Base-by-base conservation (phyloP, 1,284 basidiomycete genomes). In the Apiotrichum montevideense region DNA sequence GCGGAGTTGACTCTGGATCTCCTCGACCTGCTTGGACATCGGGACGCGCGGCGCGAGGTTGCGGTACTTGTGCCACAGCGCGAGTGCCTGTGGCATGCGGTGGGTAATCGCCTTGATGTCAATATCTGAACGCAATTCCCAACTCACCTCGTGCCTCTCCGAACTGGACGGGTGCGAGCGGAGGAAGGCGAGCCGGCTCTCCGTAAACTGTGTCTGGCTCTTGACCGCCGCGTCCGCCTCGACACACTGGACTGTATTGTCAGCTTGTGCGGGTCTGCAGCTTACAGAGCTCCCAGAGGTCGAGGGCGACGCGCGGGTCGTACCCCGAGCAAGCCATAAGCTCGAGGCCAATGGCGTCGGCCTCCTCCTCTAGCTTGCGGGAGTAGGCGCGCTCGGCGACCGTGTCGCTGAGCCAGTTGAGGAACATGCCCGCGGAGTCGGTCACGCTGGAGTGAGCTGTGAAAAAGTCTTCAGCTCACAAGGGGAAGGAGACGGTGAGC, bases 351-450 rank as follows among this genome's bases (percentile, higher is more conserved):
- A 82, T 74, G 9, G 73, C 66, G 56, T 82, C 80, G 1, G 80
- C 80, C 62, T 82, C 80, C 63, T 74, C 74, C 63, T 82, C 80
- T 13, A 82, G 65, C 65, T 80, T 80, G 41, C 80, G 71, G 33
- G 78, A 79, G 59, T 78, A 82, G 2, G 80, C 80, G 29, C 79
- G 66, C 51, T 78, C 72, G 3, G 79, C 78, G 0, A 81, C 75
- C 15, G 78, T 69, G 51, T 81, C 76, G 60, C 80, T 80, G 41
- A 80, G 61, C 65, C 77, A 77, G 56, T 80, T 82, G 64, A 82
- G 77, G 50, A 72, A 71, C 14, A 78, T 62, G 1, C 74, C 79
- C 6, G 79, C 73, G 1, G 76, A 75, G 61, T 81, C 80, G 41
- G 78, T 78, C 37, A 81, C 66, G 35, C 77, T 79, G 62, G 46